Evolutionary conservation across 164 flowering plant species (phyloP).

Genomic region (Amborella trichopoda): DNA sequence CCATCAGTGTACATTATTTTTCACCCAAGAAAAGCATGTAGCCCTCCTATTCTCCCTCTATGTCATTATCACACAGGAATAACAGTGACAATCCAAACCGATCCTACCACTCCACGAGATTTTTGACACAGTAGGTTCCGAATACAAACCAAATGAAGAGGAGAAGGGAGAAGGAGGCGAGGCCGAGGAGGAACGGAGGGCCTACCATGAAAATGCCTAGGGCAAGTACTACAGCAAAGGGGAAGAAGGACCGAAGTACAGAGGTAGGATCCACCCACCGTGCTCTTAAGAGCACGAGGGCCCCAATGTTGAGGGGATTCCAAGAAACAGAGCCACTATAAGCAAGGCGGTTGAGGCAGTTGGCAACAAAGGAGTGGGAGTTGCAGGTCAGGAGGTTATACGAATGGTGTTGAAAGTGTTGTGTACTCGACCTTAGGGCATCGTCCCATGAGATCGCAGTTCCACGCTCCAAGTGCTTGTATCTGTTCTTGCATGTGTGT

Average conservation of each 20-base stretch:
- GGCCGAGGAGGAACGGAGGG: constrained; percentile 31
- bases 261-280: constrained; percentile 59
- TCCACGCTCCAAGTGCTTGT: constrained; percentile 15
- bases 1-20: too few species aligned
- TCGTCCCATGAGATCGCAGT: constrained; percentile 58
- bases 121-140: constrained; percentile 69
- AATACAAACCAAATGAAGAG: constrained; percentile 77
- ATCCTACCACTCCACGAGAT: constrained; percentile 43
- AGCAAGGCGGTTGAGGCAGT: constrained; percentile 62
- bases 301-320: constrained; percentile 90
- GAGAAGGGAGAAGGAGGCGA: constrained; percentile 31
- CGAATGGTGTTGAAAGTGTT: constrained; percentile 72
- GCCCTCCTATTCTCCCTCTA: too few species aligned
- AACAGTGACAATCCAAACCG: too few species aligned
- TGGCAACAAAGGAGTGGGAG: constrained; percentile 91
- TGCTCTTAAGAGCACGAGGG: constrained; percentile 58
- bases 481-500: constrained; percentile 11
- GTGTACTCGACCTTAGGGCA: constrained; percentile 61
- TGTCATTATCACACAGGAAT: too few species aligned
- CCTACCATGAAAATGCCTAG: constrained; percentile 57
- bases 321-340: constrained; percentile 47
- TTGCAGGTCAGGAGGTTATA: constrained; percentile 89
- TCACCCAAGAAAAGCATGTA: too few species aligned
- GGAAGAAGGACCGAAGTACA: constrained; percentile 40
- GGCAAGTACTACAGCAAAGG: constrained; percentile 37